Evolutionary conservation across 306 rosid species (phyloP), one percentile per base, ranked within the genome.

Genomic region (Acacia confusa): DNA sequence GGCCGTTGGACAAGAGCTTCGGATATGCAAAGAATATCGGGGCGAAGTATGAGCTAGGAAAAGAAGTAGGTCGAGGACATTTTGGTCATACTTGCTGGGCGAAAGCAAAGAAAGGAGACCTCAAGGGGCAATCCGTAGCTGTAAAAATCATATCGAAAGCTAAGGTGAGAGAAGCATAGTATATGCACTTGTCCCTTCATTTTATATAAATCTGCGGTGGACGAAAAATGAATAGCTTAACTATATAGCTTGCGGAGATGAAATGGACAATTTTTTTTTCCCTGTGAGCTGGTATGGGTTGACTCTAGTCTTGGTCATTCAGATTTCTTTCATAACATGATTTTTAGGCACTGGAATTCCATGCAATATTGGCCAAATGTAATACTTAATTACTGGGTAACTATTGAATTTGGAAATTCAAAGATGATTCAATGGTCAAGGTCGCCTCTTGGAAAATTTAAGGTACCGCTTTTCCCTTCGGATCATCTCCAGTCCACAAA

Each of bases 41-140:
- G 63, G 97, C 96, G 0, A 91, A 85, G 78, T 95, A 89, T 34
- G 99, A 95, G 86, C 80, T 95, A 30, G 99, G 97, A 78, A 95
- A 88, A 77, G 98, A 93, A 87, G 90, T 93, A 34, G 99, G 99
- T 44, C 92, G 99, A 74, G 99, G 99, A 43, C 99, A 95, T 93
- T 95, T 95, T 50, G 99, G 99, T 81, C 97, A 95, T 63, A 95
- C 99, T 72, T 95, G 97, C 71, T 85, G 88, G 93, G 99, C 99
- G 6, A 93, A 88, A 65, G 93, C 93, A 40, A 93, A 87, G 88
- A 95, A 89, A 74, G 99, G 98, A 48, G 92, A 92, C 76, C 97
- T 93, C 61, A 95, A 90, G 55, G 99, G 97, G 6, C 90, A 89
- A 73, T 75, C 97, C 1, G 97, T 95, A 2, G 99, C 99, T 72